These are phyloP conservation scores for Leccinum variicolor DNA, from an alignment of 768 basidiomycete species.

Conservation along the genomic window DNA sequence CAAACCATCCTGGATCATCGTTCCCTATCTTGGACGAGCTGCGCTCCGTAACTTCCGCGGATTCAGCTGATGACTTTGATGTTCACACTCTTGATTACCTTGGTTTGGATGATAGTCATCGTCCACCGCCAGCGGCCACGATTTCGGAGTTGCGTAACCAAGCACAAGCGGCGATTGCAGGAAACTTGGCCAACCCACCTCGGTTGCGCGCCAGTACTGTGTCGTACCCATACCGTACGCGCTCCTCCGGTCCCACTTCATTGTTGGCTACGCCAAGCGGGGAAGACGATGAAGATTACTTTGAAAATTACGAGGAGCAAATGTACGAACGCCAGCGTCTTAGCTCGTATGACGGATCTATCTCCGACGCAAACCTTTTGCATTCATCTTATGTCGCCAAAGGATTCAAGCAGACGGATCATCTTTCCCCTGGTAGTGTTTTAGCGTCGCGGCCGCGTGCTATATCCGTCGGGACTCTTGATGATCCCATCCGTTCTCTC, in stretches of 20 bases:
- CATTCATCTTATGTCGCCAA: conserved; percentile 63
- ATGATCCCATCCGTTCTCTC: conserved; percentile 69
- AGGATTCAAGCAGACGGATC: conserved; percentile 72
- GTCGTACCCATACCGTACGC: conserved; percentile 83
- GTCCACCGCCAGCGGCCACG: conserved; percentile 78
- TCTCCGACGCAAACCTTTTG: conserved; percentile 48
- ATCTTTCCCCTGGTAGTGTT: conserved; percentile 47
- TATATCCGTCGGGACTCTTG: conserved; percentile 85
- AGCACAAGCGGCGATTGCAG: conserved; percentile 86
- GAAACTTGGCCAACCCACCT: conserved; percentile 74
- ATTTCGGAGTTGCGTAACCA: conserved; percentile 87
- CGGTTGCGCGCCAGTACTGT: conserved; percentile 88
- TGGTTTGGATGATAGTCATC: conserved; percentile 79
- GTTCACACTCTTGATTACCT: conserved; percentile 96
- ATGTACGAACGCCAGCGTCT: conserved; percentile 54
- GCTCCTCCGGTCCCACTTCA: conserved; percentile 57
- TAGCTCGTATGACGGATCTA: conserved; percentile 57
- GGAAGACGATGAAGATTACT: conserved; percentile 75
- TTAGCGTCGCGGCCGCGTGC: conserved; percentile 65
- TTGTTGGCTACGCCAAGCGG: conserved; percentile 59
- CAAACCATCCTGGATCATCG: conserved; percentile 52
- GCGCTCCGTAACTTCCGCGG: conserved; percentile 75
- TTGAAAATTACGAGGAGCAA: conserved; percentile 52
- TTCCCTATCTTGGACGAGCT: conserved; percentile 75
- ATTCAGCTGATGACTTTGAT: conserved; percentile 83